Conservation (phyloP, 257 asterid genomes). For the Lavandula angustifolia region DNA sequence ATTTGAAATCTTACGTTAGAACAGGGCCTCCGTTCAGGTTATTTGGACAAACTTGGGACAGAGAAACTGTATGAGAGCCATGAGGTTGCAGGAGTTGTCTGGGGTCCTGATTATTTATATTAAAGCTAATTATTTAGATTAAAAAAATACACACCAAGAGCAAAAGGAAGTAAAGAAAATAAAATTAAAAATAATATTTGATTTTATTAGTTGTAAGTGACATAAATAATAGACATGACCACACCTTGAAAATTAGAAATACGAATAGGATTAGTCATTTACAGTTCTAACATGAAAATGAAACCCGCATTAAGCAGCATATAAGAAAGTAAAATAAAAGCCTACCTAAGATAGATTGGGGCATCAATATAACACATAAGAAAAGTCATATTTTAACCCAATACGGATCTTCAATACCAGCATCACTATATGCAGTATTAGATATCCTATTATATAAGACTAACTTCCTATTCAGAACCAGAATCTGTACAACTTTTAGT, state of each 20-base stretch:
- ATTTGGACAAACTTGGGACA: slow-evolving; percentile 77
- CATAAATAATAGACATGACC: slow-evolving; percentile 1
- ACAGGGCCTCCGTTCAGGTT: slow-evolving; percentile 70
- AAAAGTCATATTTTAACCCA: slow-evolving; percentile 18
- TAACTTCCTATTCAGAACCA: slow-evolving; percentile 11
- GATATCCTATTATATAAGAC: no score
- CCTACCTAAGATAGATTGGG: neutral
- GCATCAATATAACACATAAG: neutral
- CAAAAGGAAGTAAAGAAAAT: neutral
- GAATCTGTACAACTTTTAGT: neutral
- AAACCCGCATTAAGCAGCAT: neutral
- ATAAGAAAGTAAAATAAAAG: slow-evolving; percentile 11
- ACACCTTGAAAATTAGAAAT: neutral
- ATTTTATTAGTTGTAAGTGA: slow-evolving; percentile 5
- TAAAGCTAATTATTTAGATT: slow-evolving; percentile 33
- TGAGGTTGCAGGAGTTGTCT: slow-evolving; percentile 85
- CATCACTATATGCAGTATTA: neutral
- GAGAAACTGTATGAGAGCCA: slow-evolving; percentile 73
- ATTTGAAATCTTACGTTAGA: slow-evolving; percentile 64
- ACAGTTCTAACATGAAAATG: slow-evolving; percentile 14
- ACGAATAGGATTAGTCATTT: neutral
- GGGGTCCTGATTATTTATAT: slow-evolving; percentile 67
- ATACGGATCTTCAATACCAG: slow-evolving; percentile 3
- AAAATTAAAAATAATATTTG: slow-evolving; percentile 11
- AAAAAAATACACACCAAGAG: slow-evolving; percentile 16